A percentile compares a stretch with the other conserved stretches of the same genome.
phyloP scores from a whole-genome alignment of 257 asterid genomes.

The Oldenlandia corymbosa region DNA sequence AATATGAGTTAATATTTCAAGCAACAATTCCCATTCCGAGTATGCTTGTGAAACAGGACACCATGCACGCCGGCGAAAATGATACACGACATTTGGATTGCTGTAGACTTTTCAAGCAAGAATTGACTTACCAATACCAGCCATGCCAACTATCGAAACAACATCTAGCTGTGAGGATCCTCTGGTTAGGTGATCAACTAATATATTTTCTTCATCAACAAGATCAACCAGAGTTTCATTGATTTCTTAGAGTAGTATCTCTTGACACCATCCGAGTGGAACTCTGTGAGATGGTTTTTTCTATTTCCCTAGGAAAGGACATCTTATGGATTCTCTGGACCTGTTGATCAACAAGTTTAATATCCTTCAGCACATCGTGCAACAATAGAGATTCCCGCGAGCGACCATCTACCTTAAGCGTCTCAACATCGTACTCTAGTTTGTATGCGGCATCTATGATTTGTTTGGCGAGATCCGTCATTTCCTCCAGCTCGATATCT shows the following conservation, averaged over 20 bases:
- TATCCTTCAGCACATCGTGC: constrained; percentile 2
- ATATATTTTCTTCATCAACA: neutral
- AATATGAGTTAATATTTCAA: constrained; percentile 3
- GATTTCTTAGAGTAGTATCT: too few relatives aligned
- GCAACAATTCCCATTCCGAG: neutral
- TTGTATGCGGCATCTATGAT: neutral
- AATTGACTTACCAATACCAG: constrained; percentile 8
- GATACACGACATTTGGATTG: neutral
- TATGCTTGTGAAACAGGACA: neutral
- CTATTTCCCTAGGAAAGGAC: neutral
- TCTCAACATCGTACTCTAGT: neutral
- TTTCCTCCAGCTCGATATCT: too few relatives aligned
- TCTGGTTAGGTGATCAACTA: neutral
- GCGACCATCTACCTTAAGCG: neutral
- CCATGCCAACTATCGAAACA: neutral
- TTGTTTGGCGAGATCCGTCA: neutral
- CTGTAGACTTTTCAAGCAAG: neutral
- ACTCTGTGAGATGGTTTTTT: neutral
- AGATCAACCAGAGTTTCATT: constrained; percentile 5
- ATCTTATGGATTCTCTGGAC: too few relatives aligned
- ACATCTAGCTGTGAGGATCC: neutral
- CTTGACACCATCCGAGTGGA: too few relatives aligned
- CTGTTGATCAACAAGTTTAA: neutral
- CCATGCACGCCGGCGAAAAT: constrained; percentile 10
- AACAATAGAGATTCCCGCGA: neutral